Base-by-base conservation (phyloP, 306 rosid species). In the Quercus glauca region DNA sequence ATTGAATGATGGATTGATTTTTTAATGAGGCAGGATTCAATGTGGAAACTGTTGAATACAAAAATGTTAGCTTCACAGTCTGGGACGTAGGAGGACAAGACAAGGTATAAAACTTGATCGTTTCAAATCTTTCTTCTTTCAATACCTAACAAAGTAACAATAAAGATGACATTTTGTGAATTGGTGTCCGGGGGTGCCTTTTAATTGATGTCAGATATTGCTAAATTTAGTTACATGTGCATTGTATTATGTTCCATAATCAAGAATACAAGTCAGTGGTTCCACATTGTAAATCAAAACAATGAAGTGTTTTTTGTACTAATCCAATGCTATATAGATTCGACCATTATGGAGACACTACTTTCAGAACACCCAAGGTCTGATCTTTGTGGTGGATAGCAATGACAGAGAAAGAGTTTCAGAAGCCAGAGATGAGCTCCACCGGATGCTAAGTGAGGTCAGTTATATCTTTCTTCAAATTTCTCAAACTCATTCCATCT, bases 51-150 rank as follows among this genome's bases (percentile, higher is more conserved):
- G 92, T 90, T 33, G 98, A 94, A 52, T 90, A 94, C 91, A 94
- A 94, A 82, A 90, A 92, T 85, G 91, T 94, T 49, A 90, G 94
- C 87, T 94, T 92, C 87, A 94, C 97, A 23, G 97, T 94, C 1
- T 94, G 97, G 97, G 97, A 94, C 78, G 96, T 94, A 2, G 98
- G 98, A 89, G 97, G 98, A 58, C 98, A 92, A 59, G 97, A 94
- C 75, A 92, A 90, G 94, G 96, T 92, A 80, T 19, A 21, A 19
- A 33, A 45, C 18, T 1, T 71, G 63, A 73, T 65, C 79, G 56
- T 37, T 76, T 51, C 53, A 49, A 12, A 3, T 21, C 45, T 56
- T 21, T n/a, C 28, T 19, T 57, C 23, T 78, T 10, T 1, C 2
- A 4, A 45, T 37, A 37, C 53, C 29, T 4, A 69, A 14, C n/a